These are phyloP conservation scores for Macroventuria anomochaeta DNA, from an alignment of 2,329 filamentous ascomycete species.

Conservation along the genomic window DNA sequence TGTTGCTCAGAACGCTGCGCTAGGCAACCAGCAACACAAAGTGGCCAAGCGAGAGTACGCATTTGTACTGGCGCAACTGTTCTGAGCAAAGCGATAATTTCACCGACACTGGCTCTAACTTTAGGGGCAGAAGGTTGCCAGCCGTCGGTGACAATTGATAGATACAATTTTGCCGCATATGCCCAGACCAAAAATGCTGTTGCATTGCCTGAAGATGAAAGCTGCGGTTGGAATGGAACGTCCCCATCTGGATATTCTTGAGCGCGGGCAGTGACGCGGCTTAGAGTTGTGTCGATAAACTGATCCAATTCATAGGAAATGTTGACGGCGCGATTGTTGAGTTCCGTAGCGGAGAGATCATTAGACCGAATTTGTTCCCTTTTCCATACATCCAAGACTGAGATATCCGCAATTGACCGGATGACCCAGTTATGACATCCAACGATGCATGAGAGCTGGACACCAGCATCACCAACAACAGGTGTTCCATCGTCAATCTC, in stretches of 20 bases:
- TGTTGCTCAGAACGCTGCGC: conserved; percentile 9
- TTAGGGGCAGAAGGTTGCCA: background rate
- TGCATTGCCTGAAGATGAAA: too few relatives aligned
- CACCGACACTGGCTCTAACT: background rate
- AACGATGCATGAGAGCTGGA: conserved; percentile 22
- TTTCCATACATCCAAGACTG: background rate
- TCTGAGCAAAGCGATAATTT: conserved; percentile 9
- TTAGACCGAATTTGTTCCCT: too few relatives aligned
- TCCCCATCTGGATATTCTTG: too few relatives aligned
- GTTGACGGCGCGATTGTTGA: too few relatives aligned
- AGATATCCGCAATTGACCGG: conserved; percentile 13
- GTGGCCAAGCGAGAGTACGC: conserved; percentile 20
- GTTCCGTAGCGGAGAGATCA: too few relatives aligned
- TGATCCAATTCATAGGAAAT: too few relatives aligned
- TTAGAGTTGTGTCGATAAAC: too few relatives aligned
- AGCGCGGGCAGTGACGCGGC: too few relatives aligned
- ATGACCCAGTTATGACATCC: conserved; percentile 25
- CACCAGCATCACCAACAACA: conserved; percentile 13
- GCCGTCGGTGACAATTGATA: too few relatives aligned
- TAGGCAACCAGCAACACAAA: conserved; percentile 21
- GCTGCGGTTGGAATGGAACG: too few relatives aligned
- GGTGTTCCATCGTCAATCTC: conserved; percentile 8
- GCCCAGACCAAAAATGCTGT: too few relatives aligned
- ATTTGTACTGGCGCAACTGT: conserved; percentile 11
- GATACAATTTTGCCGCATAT: too few relatives aligned